These are phyloP conservation scores for Pseudocercospora eumusae DNA, from an alignment of 2,329 filamentous ascomycete species.

Conservation along the genomic window DNA sequence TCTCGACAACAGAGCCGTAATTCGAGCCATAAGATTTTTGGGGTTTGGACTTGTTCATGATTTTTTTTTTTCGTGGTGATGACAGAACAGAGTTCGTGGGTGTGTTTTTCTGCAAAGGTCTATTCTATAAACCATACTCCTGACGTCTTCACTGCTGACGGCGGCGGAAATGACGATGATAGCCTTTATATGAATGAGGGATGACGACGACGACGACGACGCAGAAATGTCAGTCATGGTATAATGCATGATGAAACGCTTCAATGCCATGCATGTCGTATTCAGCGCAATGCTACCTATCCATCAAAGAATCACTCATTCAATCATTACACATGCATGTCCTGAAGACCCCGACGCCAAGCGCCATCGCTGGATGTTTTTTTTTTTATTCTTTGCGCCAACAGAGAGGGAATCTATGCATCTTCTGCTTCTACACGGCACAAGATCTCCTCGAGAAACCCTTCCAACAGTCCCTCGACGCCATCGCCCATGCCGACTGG, in stretches of 20 bases:
- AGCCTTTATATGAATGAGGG: too few relatives aligned
- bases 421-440: slow-evolving; percentile 87
- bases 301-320: slow-evolving; percentile 5
- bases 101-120: too few relatives aligned
- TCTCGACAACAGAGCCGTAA: neutral
- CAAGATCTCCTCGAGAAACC: slow-evolving; percentile 88
- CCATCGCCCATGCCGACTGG: slow-evolving; percentile 93
- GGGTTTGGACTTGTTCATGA: neutral
- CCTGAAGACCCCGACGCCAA: neutral
- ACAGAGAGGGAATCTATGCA: slow-evolving; percentile 47
- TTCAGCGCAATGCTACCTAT: slow-evolving; percentile 1
- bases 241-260: neutral
- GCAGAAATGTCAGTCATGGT: too few relatives aligned
- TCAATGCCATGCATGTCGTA: neutral
- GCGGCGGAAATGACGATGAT: neutral
- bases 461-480: slow-evolving; percentile 85
- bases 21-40: neutral
- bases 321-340: slow-evolving; percentile 8
- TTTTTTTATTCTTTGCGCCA: too few relatives aligned
- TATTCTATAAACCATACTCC: too few relatives aligned
- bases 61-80: too few relatives aligned
- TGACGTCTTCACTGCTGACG: neutral
- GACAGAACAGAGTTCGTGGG: too few relatives aligned
- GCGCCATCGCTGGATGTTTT: neutral
- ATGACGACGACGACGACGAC: too few relatives aligned